Conservation (phyloP, 2,329 filamentous ascomycete genomes). For the Sporothrix luriei region DNA sequence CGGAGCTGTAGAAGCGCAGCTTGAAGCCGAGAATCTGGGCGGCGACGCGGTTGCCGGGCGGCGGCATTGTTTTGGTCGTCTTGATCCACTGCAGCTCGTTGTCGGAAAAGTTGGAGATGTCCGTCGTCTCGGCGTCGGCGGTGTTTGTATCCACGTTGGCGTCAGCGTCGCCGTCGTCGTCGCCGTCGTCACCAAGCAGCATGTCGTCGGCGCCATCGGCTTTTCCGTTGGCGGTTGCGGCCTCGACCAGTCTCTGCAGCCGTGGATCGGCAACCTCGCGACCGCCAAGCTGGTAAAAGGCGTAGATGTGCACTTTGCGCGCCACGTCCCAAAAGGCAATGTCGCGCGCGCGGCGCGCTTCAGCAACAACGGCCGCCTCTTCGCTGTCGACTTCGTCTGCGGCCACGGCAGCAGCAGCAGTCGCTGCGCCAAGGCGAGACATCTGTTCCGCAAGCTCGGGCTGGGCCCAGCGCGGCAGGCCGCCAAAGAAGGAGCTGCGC, state of each 20-base stretch:
- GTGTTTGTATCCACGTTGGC: conserved; percentile 46
- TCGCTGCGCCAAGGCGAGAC: not conserved
- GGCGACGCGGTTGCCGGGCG: conserved; percentile 83
- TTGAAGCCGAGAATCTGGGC: conserved; percentile 97
- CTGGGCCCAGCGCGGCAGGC: conserved; percentile 83
- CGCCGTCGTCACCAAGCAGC: conserved; percentile 34
- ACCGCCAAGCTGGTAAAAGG: conserved; percentile 87
- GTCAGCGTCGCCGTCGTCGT: conserved; percentile 52
- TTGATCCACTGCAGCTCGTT: conserved; percentile 74
- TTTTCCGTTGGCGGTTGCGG: conserved; percentile 38
- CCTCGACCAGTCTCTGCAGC: conserved; percentile 50
- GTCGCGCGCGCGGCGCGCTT: conserved; percentile 68
- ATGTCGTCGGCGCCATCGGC: conserved; percentile 37
- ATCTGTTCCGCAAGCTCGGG: conserved; percentile 66
- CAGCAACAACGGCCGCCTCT: conserved; percentile 62
- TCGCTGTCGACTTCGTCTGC: conserved; percentile 73
- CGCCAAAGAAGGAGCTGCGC: conserved; percentile 56
- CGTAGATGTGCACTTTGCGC: conserved; percentile 73
- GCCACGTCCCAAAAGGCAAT: conserved; percentile 77
- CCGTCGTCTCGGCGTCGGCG: conserved; percentile 43
- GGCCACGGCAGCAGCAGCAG: conserved; percentile 53
- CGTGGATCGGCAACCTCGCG: conserved; percentile 65
- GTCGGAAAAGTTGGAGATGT: conserved; percentile 42
- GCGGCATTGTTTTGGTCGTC: conserved; percentile 77
- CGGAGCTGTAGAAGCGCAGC: conserved; percentile 87